These are phyloP conservation scores for Claviceps capensis DNA, from an alignment of 2,329 filamentous ascomycete species.

Conservation along the genomic window DNA sequence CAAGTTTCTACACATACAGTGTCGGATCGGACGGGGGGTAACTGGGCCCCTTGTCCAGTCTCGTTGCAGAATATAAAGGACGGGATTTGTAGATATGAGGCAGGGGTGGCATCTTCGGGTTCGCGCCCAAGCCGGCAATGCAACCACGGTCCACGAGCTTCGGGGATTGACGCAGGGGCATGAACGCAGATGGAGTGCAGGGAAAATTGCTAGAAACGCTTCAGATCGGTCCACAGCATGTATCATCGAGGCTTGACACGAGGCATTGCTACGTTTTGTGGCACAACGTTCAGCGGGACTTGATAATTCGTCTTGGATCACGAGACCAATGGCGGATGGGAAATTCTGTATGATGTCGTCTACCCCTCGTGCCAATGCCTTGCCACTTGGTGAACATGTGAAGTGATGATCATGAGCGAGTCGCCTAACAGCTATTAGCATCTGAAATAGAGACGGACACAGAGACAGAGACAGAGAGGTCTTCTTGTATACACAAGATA, in stretches of 20 bases:
- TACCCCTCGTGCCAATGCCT: neutral
- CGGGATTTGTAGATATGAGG: neutral
- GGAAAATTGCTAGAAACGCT: neutral
- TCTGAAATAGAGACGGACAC: neutral
- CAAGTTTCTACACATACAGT: too few relatives aligned
- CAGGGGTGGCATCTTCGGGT: neutral
- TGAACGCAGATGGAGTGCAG: too few relatives aligned
- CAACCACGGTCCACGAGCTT: neutral
- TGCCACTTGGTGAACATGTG: neutral
- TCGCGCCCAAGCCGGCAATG: neutral
- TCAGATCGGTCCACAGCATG: neutral
- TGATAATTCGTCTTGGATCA: too few relatives aligned
- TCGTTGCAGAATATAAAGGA: neutral
- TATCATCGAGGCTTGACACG: too few relatives aligned
- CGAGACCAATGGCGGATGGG: neutral
- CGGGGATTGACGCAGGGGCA: neutral
- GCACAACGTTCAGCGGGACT: too few relatives aligned
- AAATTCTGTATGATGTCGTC: neutral
- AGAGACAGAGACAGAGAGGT: too few relatives aligned
- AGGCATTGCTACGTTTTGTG: too few relatives aligned
- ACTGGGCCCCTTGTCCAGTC: too few relatives aligned
- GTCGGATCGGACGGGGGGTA: too few relatives aligned
- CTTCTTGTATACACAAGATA: neutral
- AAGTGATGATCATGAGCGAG: neutral
- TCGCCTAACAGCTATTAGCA: neutral